A percentile compares a stretch with the other conserved stretches of the same genome.
phyloP scores from a whole-genome alignment of 768 basidiomycete species.

The Termitomyces bulborhizus region DNA sequence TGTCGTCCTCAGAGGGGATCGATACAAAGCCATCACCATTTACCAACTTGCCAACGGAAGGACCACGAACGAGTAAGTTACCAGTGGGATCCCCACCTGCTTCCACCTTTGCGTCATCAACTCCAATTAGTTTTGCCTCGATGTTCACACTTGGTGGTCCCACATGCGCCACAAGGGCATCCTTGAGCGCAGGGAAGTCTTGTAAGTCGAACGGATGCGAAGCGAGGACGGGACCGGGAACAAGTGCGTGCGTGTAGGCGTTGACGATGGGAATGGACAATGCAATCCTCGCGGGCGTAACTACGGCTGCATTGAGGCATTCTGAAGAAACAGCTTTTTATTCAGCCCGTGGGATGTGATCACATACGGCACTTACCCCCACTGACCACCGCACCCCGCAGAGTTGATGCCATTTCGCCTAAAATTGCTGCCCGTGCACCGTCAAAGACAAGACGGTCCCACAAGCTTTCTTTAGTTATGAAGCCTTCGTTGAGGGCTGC shows the following conservation, averaged over 20 bases:
- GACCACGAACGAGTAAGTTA: conserved; percentile 59
- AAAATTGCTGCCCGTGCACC: conserved; percentile 53
- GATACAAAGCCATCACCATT: conserved; percentile 34
- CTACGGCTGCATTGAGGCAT: conserved; percentile 35
- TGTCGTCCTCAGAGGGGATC: conserved; percentile 23
- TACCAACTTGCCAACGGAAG: conserved; percentile 57
- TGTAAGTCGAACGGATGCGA: conserved; percentile 86
- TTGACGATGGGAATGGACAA: conserved; percentile 75
- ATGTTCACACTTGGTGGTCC: conserved; percentile 85
- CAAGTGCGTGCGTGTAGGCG: conserved; percentile 51
- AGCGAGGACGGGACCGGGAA: conserved; percentile 74
- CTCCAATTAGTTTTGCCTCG: conserved; percentile 71
- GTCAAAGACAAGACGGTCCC: conserved; percentile 78
- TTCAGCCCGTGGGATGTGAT: neutral
- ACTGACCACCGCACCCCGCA: conserved; percentile 67
- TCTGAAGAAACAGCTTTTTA: conserved; percentile 28
- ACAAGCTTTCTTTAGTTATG: conserved; percentile 71
- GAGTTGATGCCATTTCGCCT: conserved; percentile 51
- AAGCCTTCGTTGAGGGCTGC: conserved; percentile 67
- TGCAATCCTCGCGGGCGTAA: conserved; percentile 65
- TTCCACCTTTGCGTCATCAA: conserved; percentile 63
- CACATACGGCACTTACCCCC: conserved; percentile 45
- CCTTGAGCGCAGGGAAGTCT: conserved; percentile 40
- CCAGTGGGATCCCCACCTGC: conserved; percentile 63
- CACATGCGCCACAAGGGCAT: conserved; percentile 36